Evolutionary conservation across 2,329 filamentous ascomycete species (phyloP), one percentile per base, ranked within the genome.

Genomic region (Blastomyces percursus): DNA sequence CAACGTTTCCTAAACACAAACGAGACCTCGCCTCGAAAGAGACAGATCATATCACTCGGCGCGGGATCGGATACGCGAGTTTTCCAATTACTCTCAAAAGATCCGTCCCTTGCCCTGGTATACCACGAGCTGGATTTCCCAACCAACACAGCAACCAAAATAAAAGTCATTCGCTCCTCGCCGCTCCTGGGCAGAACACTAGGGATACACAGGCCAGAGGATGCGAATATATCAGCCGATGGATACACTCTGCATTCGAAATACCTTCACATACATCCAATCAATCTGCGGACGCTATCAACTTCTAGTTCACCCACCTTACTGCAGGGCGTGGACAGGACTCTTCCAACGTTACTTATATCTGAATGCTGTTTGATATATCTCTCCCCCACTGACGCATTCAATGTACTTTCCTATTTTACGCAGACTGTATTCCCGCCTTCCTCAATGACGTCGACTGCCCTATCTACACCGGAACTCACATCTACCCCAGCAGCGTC

Each of bases 361-460:
- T 97, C 93, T 0, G 94, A 99, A 75, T 97, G 94, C 80, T 99
- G 94, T 72, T 82, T 99, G 40, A 90, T 94, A 73, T 99, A 99
- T 71, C 82, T 99, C 1, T 81, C 86, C 9, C 81, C 86, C 0
- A 70, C 81, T 0, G 82, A 86, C 60, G 87, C 91, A 0, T 79
- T 81, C 46, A 75, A 77, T 1, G 85, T 93, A 4, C 74, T 96
- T 27, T 73, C 78, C 19, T 86, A 84, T 73, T 91, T 93, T 69
- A 79, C 81, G 2, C 76, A 73, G 24, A 82, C 84, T 46, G 67
- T 80, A 11, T 77, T 79, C 46, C 69, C 61, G 11, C 55, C 50
- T 30, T 44, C 48, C 8, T 7, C 8, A 14, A 69, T 64, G 9
- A 76, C n/a, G 71, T 76, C 73, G 62, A 86, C 66, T 58, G 67